phyloP scores from a whole-genome alignment of 768 basidiomycete genomes.

The Pulveroboletus sp. region DNA sequence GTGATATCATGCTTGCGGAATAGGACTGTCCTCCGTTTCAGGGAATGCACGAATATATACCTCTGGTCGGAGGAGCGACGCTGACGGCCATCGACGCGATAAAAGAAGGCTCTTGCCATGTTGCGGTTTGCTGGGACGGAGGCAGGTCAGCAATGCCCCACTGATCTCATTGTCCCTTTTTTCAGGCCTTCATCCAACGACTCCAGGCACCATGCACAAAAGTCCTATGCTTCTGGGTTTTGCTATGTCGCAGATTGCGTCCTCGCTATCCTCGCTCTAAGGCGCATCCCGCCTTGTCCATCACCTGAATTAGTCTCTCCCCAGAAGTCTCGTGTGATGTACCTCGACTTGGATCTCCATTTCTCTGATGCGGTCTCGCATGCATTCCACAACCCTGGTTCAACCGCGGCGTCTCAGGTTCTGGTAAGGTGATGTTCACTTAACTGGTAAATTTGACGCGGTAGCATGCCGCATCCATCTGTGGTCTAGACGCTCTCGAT shows the following conservation, averaged over 20 bases:
- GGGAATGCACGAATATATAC: conserved; percentile 64
- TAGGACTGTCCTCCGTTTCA: conserved; percentile 84
- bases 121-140: conserved; percentile 89
- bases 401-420: conserved; percentile 40
- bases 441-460: not conserved
- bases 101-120: conserved; percentile 43
- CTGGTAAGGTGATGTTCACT: conserved; percentile 35
- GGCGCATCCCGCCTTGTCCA: conserved; percentile 32
- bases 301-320: conserved; percentile 7
- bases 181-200: not conserved
- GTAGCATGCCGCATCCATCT: not conserved
- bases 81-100: conserved; percentile 69
- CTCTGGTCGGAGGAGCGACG: conserved; percentile 70
- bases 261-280: conserved; percentile 72
- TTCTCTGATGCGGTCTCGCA: conserved; percentile 86
- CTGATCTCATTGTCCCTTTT: not conserved
- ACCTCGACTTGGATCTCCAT: conserved; percentile 90
- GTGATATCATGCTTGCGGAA: conserved; percentile 1
- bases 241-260: conserved; percentile 93
- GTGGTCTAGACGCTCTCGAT: conserved; percentile 66
- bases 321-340: conserved; percentile 66
- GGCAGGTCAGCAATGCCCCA: conserved; percentile 51
- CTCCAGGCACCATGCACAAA: conserved; percentile 76
- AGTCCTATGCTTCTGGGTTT: conserved; percentile 78
- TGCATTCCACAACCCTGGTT: conserved; percentile 53